phyloP scores from a whole-genome alignment of 257 asterid genomes.

The Solanum verrucosum region DNA sequence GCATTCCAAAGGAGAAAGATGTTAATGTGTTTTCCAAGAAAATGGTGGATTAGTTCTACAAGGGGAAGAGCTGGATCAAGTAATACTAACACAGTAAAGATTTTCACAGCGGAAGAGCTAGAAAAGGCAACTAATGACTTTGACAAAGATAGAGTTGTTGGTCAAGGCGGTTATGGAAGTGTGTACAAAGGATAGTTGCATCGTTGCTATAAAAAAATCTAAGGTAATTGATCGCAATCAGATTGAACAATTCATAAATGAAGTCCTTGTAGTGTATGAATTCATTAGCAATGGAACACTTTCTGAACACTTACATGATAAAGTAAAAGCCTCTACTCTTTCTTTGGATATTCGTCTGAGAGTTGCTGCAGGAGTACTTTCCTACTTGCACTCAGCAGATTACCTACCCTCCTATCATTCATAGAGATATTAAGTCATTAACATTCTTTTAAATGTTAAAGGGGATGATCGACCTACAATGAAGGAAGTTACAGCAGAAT shows the following conservation, averaged over 20 bases:
- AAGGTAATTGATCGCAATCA: conserved; percentile 2
- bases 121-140: no score
- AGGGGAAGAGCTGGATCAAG: not conserved
- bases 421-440: conserved; percentile 26
- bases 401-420: conserved; percentile 27
- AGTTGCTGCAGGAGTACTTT: conserved; percentile 25
- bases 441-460: conserved; percentile 20
- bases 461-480: conserved; percentile 36
- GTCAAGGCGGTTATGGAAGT: not conserved
- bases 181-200: not conserved
- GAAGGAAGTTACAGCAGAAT: conserved; percentile 29
- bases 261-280: conserved; percentile 30
- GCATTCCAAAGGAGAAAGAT: not conserved
- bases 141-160: no score
- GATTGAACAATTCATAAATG: conserved; percentile 25
- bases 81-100: not conserved
- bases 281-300: conserved; percentile 17
- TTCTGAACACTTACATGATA: conserved; percentile 20
- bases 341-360: conserved; percentile 15
- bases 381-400: conserved; percentile 15
- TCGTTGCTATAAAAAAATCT: not conserved
- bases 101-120: not conserved
- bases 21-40: not conserved
- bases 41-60: not conserved
- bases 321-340: not conserved